Conservation (phyloP, 164 flowering plant genomes). For the Umbilicus rupestris region DNA sequence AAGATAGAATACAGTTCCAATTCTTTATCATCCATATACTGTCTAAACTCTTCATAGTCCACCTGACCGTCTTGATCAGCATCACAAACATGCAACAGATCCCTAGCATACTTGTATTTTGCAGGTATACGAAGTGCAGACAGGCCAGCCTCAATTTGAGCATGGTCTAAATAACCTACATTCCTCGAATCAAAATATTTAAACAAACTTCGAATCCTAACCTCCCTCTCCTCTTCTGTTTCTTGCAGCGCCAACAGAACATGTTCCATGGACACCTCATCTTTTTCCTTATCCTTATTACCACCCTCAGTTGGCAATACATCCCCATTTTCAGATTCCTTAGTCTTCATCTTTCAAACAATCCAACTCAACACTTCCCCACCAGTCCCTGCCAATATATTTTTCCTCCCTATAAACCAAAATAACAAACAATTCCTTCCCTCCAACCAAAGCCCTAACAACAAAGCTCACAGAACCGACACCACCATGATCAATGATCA, state of each 20-base stretch:
- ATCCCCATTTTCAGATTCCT: constrained; percentile 1
- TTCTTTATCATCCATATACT: constrained; percentile 27
- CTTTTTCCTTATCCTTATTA: constrained; percentile 18
- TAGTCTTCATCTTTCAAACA: neutral
- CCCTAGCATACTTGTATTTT: constrained; percentile 23
- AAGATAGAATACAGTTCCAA: constrained; percentile 24
- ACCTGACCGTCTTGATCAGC: constrained; percentile 22
- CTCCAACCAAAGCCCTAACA: no score
- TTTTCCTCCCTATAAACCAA: no score
- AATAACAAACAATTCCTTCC: no score
- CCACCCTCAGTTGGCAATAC: constrained; percentile 5
- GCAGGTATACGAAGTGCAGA: constrained; percentile 20
- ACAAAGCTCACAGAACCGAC: no score
- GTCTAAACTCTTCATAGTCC: constrained; percentile 20
- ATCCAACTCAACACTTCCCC: neutral
- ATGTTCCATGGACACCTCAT: constrained; percentile 22
- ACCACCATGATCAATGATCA: neutral
- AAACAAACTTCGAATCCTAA: constrained; percentile 18
- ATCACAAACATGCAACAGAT: constrained; percentile 23
- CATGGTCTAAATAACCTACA: constrained; percentile 20
- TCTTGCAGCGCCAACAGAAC: constrained; percentile 23
- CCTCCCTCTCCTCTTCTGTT: constrained; percentile 24
- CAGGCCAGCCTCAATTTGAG: constrained; percentile 24
- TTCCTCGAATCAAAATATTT: constrained; percentile 18
- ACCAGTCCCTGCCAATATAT: neutral